A percentile compares a stretch with the other conserved stretches of the same genome.
Conservation (phyloP, 208 protist genomes). For the Trypanosomatidae sp. region DNA sequence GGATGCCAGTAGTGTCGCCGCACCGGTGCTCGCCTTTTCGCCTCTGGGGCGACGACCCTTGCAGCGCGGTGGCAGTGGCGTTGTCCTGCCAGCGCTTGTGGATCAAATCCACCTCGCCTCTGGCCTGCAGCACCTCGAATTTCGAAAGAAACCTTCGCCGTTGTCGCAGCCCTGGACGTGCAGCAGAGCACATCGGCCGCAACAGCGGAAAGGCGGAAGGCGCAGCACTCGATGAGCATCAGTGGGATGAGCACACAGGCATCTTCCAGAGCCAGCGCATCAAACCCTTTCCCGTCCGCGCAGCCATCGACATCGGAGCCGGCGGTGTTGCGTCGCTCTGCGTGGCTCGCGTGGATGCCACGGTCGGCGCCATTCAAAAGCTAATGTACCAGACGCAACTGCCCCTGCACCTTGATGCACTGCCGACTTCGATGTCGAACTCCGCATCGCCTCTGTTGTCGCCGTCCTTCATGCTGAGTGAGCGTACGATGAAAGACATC, state of each 20-base stretch:
- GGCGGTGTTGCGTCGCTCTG: constrained; percentile 68
- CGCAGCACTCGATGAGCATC: neutral
- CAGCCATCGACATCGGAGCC: constrained; percentile 87
- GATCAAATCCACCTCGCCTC: neutral
- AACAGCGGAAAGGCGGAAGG: neutral
- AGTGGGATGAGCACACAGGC: constrained; percentile 26
- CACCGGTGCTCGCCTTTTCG: neutral
- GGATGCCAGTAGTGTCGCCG: neutral
- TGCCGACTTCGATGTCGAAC: neutral
- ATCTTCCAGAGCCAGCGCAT: constrained; percentile 78
- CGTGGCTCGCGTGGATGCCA: constrained; percentile 78
- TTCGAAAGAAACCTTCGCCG: neutral
- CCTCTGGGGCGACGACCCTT: neutral
- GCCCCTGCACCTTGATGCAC: constrained; percentile 55
- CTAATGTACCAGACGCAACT: constrained; percentile 85
- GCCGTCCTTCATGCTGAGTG: constrained; percentile 50
- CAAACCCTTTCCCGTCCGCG: constrained; percentile 81
- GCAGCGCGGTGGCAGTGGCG: neutral
- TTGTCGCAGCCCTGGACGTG: neutral
- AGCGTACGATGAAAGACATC: constrained; percentile 60
- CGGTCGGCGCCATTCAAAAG: constrained; percentile 38
- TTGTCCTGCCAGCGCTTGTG: neutral
- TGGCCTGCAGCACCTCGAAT: neutral
- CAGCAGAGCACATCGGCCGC: neutral
- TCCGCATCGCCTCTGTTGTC: neutral